These are phyloP conservation scores for Chlorella sp. DNA, from an alignment of 139 green algal genomes.

Conservation along the genomic window DNA sequence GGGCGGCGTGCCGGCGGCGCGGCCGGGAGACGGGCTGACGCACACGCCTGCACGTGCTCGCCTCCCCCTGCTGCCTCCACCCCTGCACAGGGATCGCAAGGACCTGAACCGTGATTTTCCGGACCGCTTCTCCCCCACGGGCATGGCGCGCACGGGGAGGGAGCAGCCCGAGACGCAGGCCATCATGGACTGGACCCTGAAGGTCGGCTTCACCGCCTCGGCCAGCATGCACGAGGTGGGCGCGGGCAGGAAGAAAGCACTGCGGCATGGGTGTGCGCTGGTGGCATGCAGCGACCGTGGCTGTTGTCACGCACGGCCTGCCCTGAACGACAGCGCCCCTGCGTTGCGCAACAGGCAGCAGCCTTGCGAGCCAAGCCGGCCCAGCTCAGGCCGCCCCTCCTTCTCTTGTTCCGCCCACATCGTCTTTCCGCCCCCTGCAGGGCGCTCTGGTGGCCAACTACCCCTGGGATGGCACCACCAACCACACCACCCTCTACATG, in stretches of 20 bases:
- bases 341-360: too few species aligned
- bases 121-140: constrained; percentile 55
- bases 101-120: constrained; percentile 96
- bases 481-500: constrained; percentile 61
- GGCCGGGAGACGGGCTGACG: too few species aligned
- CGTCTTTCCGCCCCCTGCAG: constrained; percentile 18
- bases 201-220: constrained; percentile 54
- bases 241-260: too few species aligned
- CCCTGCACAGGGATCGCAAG: constrained; percentile 38
- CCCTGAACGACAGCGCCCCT: too few species aligned
- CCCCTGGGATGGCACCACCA: constrained; percentile 75
- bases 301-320: too few species aligned
- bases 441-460: constrained; percentile 89
- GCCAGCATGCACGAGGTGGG: constrained; percentile 72
- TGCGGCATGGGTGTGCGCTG: too few species aligned
- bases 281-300: too few species aligned
- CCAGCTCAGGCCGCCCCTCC: too few species aligned
- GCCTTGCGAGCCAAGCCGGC: too few species aligned
- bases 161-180: constrained; percentile 74
- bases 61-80: not conserved
- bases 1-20: too few species aligned
- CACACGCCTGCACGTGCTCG: too few species aligned
- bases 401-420: not conserved
- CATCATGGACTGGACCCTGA: constrained; percentile 72
- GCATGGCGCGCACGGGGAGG: constrained; percentile 35